Conservation (phyloP, 108 stramenopile species). For the Nannochloropsis salina region DNA sequence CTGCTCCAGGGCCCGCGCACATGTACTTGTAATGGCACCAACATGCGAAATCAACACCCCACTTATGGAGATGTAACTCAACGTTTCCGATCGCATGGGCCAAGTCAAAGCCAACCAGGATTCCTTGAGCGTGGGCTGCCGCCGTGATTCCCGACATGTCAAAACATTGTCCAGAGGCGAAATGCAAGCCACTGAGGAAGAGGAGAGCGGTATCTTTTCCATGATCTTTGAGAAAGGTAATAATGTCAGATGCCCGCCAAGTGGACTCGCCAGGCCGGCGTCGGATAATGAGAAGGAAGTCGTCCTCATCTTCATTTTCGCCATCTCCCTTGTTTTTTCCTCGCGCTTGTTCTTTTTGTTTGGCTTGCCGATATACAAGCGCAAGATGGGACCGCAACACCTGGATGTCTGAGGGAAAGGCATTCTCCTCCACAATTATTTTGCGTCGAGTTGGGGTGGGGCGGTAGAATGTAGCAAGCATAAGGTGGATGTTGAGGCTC, state of each 20-base stretch:
- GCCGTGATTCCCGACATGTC: neutral
- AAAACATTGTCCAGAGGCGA: slow-evolving; percentile 3
- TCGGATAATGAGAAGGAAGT: neutral
- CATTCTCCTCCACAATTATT: slow-evolving; percentile 46
- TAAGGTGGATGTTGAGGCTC: slow-evolving; percentile 50
- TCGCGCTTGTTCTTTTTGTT: neutral
- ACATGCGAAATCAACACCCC: slow-evolving; percentile 53
- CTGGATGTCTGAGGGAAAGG: slow-evolving; percentile 52
- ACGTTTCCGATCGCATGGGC: slow-evolving; percentile 54
- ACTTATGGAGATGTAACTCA: slow-evolving; percentile 45
- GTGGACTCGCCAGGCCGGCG: slow-evolving; percentile 19
- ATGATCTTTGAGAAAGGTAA: slow-evolving; percentile 1
- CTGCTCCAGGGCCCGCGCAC: slow-evolving; percentile 49
- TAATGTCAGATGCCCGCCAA: slow-evolving; percentile 39
- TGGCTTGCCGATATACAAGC: neutral
- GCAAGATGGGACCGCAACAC: slow-evolving; percentile 43
- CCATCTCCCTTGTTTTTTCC: neutral
- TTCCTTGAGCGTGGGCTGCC: slow-evolving; percentile 14
- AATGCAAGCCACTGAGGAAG: slow-evolving; percentile 50
- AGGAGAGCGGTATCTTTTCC: slow-evolving; percentile 36
- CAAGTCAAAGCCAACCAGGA: slow-evolving; percentile 44
- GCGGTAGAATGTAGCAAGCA: slow-evolving; percentile 51
- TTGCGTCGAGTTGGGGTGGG: slow-evolving; percentile 34
- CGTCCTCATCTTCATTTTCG: neutral
- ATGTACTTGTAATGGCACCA: slow-evolving; percentile 59